These are phyloP conservation scores for Pichia sp. DNA, from an alignment of 1,139 yeast genomes.

Conservation along the genomic window DNA sequence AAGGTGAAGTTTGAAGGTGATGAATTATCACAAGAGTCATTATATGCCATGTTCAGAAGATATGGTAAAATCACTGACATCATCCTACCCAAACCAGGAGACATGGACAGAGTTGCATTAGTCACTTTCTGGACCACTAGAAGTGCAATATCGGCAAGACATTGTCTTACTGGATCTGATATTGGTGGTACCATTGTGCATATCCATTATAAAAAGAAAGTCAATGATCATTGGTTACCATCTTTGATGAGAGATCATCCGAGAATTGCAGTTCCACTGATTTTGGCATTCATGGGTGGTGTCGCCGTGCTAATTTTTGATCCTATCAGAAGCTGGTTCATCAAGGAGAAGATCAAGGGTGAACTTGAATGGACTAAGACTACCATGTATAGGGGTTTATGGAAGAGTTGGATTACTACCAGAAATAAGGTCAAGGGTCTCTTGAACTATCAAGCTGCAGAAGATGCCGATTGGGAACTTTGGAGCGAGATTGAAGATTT, in stretches of 20 bases:
- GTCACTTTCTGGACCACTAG: slow-evolving; percentile 50
- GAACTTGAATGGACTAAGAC: slow-evolving; percentile 32
- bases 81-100: slow-evolving; percentile 39
- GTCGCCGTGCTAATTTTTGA: slow-evolving; percentile 83
- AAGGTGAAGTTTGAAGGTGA: slow-evolving; percentile 72
- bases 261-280: slow-evolving; percentile 64
- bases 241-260: slow-evolving; percentile 69
- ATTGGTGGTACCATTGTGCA: slow-evolving; percentile 61
- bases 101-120: slow-evolving; percentile 41
- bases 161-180: slow-evolving; percentile 76
- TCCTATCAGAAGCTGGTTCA: slow-evolving; percentile 80
- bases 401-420: slow-evolving; percentile 31
- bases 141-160: slow-evolving; percentile 81
- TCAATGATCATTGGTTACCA: slow-evolving; percentile 44
- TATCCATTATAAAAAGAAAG: slow-evolving; percentile 58
- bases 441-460: slow-evolving; percentile 31
- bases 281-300: slow-evolving; percentile 61
- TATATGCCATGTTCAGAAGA: slow-evolving; percentile 75
- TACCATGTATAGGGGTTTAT: slow-evolving; percentile 21
- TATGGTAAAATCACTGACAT: slow-evolving; percentile 83
- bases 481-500: slow-evolving; percentile 33
- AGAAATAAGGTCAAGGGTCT: slow-evolving; percentile 32
- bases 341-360: slow-evolving; percentile 64
- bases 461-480: slow-evolving; percentile 19
- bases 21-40: slow-evolving; percentile 69